Percentiles rank a stretch among this genome's conserved stretches.
Conservation (phyloP, 768 basidiomycete species). For the Amanita brunnescens region DNA sequence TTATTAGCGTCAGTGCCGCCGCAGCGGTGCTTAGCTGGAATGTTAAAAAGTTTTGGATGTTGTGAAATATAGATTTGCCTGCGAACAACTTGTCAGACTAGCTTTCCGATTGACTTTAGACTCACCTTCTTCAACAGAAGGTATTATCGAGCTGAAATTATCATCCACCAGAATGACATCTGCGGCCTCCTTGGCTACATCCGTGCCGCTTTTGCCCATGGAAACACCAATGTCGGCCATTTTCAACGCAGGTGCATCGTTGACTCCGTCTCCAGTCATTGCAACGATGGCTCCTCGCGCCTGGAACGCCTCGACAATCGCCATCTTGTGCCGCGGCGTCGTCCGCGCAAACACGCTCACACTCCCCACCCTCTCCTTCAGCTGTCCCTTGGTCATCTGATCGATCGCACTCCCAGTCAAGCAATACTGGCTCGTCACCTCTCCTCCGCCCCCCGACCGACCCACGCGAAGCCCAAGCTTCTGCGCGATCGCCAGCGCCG, state of each 20-base stretch:
- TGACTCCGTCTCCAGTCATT: slow-evolving; percentile 98
- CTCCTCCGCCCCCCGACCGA: slow-evolving; percentile 40
- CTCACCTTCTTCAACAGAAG: slow-evolving; percentile 87
- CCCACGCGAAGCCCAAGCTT: slow-evolving; percentile 76
- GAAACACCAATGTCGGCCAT: slow-evolving; percentile 98
- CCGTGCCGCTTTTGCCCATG: slow-evolving; percentile 98
- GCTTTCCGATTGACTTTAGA: background rate
- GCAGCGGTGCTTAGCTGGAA: slow-evolving; percentile 99
- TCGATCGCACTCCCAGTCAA: slow-evolving; percentile 84
- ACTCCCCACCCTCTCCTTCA: slow-evolving; percentile 72
- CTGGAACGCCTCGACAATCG: slow-evolving; percentile 92
- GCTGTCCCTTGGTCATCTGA: slow-evolving; percentile 68
- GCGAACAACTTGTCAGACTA: slow-evolving; percentile 6
- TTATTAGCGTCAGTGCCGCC: slow-evolving; percentile 91
- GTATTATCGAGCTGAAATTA: slow-evolving; percentile 90
- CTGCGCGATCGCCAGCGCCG: slow-evolving; percentile 81
- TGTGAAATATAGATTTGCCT: slow-evolving; percentile 98
- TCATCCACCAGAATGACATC: slow-evolving; percentile 97
- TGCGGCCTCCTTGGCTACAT: slow-evolving; percentile 97
- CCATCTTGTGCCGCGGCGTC: slow-evolving; percentile 96
- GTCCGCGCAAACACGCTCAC: slow-evolving; percentile 92
- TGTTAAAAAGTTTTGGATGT: slow-evolving; percentile 95
- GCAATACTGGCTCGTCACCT: slow-evolving; percentile 36
- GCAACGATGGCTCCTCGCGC: slow-evolving; percentile 83
- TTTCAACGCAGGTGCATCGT: slow-evolving; percentile 94